phyloP scores from a whole-genome alignment of 2,329 filamentous ascomycete species.

The Fusarium albosuccineum region DNA sequence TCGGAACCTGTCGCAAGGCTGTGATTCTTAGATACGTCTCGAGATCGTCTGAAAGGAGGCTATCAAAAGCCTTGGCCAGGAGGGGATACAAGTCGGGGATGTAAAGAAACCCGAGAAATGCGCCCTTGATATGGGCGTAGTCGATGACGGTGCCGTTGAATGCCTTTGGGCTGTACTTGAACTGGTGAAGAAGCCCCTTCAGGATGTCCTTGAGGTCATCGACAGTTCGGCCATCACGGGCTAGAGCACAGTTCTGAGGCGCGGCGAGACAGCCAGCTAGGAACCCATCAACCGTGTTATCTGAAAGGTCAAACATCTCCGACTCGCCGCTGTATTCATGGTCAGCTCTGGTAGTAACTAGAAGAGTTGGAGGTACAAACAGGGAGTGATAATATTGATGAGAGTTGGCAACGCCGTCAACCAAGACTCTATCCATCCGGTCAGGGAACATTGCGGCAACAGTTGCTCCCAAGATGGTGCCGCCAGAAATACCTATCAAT shows the following conservation, averaged over 20 bases:
- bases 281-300: not conserved
- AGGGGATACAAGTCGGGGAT: too few relatives aligned
- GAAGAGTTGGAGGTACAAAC: not conserved
- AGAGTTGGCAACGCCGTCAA: not conserved
- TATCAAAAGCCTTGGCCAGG: too few relatives aligned
- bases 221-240: not conserved
- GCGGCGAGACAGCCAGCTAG: not conserved
- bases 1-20: too few relatives aligned
- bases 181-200: not conserved
- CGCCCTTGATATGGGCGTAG: too few relatives aligned
- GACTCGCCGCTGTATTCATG: not conserved
- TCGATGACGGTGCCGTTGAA: too few relatives aligned
- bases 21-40: too few relatives aligned
- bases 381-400: not conserved
- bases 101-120: too few relatives aligned
- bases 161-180: too few relatives aligned
- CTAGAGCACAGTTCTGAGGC: not conserved
- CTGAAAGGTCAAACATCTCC: not conserved
- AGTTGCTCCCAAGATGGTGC: not conserved
- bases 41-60: too few relatives aligned
- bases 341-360: not conserved
- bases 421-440: not conserved
- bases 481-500: not conserved
- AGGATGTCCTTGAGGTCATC: not conserved
- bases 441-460: not conserved